Evolutionary conservation across 805 yeast species (phyloP), one percentile per base, ranked within the genome.

Genomic region (Sugiyamaella floridensis): DNA sequence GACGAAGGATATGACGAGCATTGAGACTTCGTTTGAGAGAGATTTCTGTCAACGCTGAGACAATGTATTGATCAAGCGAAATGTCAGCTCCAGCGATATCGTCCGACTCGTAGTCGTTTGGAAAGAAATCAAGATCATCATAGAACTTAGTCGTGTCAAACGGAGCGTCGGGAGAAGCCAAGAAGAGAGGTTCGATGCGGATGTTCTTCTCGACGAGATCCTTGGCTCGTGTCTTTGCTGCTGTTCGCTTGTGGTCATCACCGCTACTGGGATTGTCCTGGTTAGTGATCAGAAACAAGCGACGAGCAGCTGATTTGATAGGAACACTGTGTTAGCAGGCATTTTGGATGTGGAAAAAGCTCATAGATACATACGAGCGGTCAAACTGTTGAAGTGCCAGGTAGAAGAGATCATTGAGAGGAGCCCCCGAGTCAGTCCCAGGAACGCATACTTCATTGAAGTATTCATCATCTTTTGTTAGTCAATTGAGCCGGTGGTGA

Each of bases 231-330:
- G 77, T 78, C 58, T 83, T 76, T 20, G 87, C 69, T 5, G 78
- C 70, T 45, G 71, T 72, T 59, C 76, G 76, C 2, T 73, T 68
- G 6, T 64, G 71, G 1, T 60, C 52, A 14, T 75, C 71, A 7
- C 70, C 70, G 50, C 73, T 72, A 56, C 70, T 76, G 0, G 97
- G 97, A 45, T 67, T 68, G 58, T 85, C 93, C 63, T 84, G 81
- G 63, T 83, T 85, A 0, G 96, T 87, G 61, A 89, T 79, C 63
- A 89, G 69, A 57, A 88, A 77, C 2, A 87, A 68, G 60, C 85
- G 82, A 58, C 78, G 79, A 44, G 75, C 75, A 48, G 79, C 79
- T 64, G 76, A 83, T 20, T 65, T 69, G 18, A 40, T 47, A 26
- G 40, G 26, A 7, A 26, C 18, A 18, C 20, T 40, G 32, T 10